Conservation (phyloP, 169 alveolate genomes). For the Plasmodium berghei region DNA sequence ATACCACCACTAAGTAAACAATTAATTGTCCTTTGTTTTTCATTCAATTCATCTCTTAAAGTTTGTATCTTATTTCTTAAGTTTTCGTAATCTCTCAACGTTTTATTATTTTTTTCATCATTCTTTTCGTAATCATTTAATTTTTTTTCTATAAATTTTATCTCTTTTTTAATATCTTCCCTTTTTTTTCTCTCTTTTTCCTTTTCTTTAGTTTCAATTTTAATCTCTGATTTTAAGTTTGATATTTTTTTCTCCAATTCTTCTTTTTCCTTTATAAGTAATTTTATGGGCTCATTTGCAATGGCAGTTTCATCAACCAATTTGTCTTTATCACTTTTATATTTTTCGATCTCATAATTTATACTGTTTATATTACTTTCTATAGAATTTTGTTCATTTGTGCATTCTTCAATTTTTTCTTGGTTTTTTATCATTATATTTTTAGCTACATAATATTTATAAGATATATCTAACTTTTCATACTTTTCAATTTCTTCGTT, state of each 20-base stretch:
- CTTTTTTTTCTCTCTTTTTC: conserved; percentile 77
- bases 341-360: conserved; percentile 72
- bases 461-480: conserved; percentile 79
- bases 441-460: conserved; percentile 82
- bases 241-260: conserved; percentile 77
- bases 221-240: conserved; percentile 60
- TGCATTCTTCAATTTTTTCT: conserved; percentile 67
- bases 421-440: conserved; percentile 64
- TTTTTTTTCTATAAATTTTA: conserved; percentile 75
- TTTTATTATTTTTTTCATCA: conserved; percentile 74
- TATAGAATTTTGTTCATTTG: conserved; percentile 51
- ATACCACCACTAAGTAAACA: conserved; percentile 57
- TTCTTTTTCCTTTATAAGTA: conserved; percentile 72
- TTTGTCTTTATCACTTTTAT: conserved; percentile 76
- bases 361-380: conserved; percentile 76
- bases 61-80: conserved; percentile 39
- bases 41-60: conserved; percentile 50
- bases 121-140: conserved; percentile 81
- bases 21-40: conserved; percentile 53
- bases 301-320: conserved; percentile 68
- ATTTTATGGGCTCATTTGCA: conserved; percentile 69
- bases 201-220: conserved; percentile 70
- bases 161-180: conserved; percentile 80
- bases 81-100: conserved; percentile 32
- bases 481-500: conserved; percentile 82